Evolutionary conservation across 1,284 basidiomycete genomes (phyloP), one percentile per base, ranked within the genome.

Genomic region (Naganishia sp.): DNA sequence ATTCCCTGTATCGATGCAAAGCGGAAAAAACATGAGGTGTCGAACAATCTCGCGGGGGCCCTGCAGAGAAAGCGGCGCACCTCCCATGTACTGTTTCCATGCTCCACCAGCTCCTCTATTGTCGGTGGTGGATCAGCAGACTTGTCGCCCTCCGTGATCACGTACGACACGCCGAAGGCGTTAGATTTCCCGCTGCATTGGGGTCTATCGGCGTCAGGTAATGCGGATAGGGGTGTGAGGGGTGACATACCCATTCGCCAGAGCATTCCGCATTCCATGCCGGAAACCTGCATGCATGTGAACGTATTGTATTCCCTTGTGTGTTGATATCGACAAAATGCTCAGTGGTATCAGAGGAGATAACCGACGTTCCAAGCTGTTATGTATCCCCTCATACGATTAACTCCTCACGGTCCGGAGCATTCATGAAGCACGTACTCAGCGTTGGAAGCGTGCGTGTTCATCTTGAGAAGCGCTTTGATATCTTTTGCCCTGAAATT

Each of bases 31-130:
- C 58, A 67, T 39, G 47, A 46, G 35, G 51, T 60, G 6, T 15
- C 17, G 47, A 65, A 49, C 13, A 21, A 10, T 15, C 18, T 35
- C 5, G 10, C 13, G 25, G 55, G 28, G 58, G 45, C 67, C 70
- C 35, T 55, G 11, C 43, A 45, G 13, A 51, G 56, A 49, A 53
- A 31, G 28, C 52, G 5, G 76, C 84, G 70, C 72, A 90, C 92
- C 85, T 99, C 96, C 94, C 96, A 99, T 66, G 91, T 86, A 70
- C 92, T 88, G 45, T 94, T 83, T 1, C 95, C 94, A 74, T 92
- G 94, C 23, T 85, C 82, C 76, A 97, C 92, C 32, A 97, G 82
- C 21, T 84, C 84, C 45, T 89, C 88, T 1, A 88, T 79, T 43
- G 47, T 51, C 23, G 58, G 58, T 39, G 58, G 58, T 2, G 47